Evolutionary conservation across 2,329 filamentous ascomycete genomes (phyloP), one percentile per base, ranked within the genome.

Genomic region (Septoria linicola): DNA sequence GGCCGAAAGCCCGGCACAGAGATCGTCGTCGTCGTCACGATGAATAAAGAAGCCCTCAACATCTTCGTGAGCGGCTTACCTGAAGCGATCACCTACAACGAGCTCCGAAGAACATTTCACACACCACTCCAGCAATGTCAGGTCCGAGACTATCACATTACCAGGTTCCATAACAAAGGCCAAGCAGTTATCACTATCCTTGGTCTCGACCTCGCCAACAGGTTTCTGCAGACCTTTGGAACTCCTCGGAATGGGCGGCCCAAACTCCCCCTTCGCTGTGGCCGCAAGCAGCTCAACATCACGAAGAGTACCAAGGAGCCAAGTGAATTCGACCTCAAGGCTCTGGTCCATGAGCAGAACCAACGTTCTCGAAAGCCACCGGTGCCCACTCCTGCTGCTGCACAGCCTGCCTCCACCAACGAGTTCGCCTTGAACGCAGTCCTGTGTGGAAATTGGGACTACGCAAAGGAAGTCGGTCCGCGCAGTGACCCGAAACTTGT

Each of bases 161-260:
- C 73, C 25, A 80, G 79, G 55, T 62, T 68, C 3, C 61, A 54
- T 11, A 64, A 61, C 27, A 76, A 73, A 49, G 53, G 56, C 4
- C 70, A 68, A 55, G 79, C 73, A 0, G 69, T 66, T 10, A 55
- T 81, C 34, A 79, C 77, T 0, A 70, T 81, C 17, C 68, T 75
- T 1, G 66, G 71, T 47, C 17, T 41, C 1, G 43, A 56, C 1
- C 71, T 74, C 16, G 77, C 68, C 0, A 51, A 68, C n/a, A 56
- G 36, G 2, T 81, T 82, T 58, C 63, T 81, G 4, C 44, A 57
- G 5, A 40, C 42, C 4, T 66, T 70, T 52, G 70, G 70, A 3
- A 54, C 62, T 1, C 23, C 54, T 27, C 27, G 50, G 14, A 20
- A 59, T 41, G 44, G 58, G 13, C 54, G 55, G 23, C 23, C 25